These are phyloP conservation scores for Lepidopterella palustris DNA, from an alignment of 495 filamentous ascomycete genomes.

Conservation along the genomic window DNA sequence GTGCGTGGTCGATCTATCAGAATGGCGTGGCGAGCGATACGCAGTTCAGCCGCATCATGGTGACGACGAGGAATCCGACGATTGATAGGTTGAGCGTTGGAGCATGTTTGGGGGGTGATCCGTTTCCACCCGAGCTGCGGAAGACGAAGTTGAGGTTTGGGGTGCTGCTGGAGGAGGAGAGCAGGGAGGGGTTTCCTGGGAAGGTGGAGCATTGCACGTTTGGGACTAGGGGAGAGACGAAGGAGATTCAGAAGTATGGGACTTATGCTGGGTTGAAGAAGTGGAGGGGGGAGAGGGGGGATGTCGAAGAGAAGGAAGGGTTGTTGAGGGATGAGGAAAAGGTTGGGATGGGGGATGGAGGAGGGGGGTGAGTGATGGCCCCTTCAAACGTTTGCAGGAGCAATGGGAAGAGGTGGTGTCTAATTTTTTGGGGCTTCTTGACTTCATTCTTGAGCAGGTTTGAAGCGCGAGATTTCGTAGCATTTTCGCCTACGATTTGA, in stretches of 20 bases:
- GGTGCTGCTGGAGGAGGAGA: constrained; percentile 28
- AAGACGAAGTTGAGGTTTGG: constrained; percentile 37
- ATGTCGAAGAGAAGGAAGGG: constrained; percentile 13
- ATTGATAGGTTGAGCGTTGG: constrained; percentile 36
- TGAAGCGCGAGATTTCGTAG: no score
- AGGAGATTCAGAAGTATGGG: constrained; percentile 27
- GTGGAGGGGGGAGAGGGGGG: constrained; percentile 12
- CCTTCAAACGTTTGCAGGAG: no score
- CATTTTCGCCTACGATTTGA: no score
- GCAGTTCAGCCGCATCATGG: constrained; percentile 39
- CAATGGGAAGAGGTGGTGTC: no score
- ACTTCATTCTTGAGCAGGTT: no score
- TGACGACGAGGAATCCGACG: constrained; percentile 39
- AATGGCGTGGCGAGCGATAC: constrained; percentile 40
- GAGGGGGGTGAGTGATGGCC: no score
- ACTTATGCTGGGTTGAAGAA: constrained; percentile 29
- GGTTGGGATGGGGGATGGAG: no score
- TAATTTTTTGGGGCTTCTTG: no score
- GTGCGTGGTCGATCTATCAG: constrained; percentile 28
- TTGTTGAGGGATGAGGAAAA: constrained; percentile 6
- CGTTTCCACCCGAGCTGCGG: constrained; percentile 36
- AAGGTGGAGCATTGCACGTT: constrained; percentile 25
- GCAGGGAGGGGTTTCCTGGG: constrained; percentile 18
- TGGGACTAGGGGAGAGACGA: constrained; percentile 22
- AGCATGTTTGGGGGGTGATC: constrained; percentile 39